phyloP scores from a whole-genome alignment of 495 filamentous ascomycete genomes.

The Aspergillus olivimuriae region DNA sequence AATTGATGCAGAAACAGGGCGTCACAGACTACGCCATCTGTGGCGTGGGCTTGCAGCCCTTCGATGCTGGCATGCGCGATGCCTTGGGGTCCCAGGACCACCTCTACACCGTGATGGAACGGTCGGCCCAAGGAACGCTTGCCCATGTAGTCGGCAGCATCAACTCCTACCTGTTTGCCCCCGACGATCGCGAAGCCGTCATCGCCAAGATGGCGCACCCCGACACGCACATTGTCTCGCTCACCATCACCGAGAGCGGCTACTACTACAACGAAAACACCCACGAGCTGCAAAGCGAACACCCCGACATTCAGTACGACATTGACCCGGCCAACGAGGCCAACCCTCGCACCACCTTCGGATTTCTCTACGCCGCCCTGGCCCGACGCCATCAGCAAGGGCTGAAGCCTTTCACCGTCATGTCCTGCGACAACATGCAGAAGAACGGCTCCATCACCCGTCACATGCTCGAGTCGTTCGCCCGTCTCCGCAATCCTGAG shows the following conservation, averaged over 20 bases:
- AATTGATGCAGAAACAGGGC: constrained; percentile 40
- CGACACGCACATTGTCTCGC: constrained; percentile 44
- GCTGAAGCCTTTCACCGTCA: constrained; percentile 42
- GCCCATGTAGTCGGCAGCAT: constrained; percentile 43
- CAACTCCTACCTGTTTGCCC: constrained; percentile 44
- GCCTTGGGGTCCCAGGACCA: constrained; percentile 37
- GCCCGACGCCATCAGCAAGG: constrained; percentile 33
- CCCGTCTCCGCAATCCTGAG: constrained; percentile 32
- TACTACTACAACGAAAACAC: constrained; percentile 50
- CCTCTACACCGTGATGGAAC: constrained; percentile 44
- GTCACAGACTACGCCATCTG: constrained; percentile 39
- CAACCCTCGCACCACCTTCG: constrained; percentile 37
- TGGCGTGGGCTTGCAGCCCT: constrained; percentile 42
- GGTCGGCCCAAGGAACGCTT: constrained; percentile 37
- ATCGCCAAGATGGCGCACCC: constrained; percentile 46
- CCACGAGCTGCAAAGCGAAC: constrained; percentile 38
- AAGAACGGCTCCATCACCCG: constrained; percentile 45
- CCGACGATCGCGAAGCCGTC: constrained; percentile 40
- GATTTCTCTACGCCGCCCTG: constrained; percentile 43
- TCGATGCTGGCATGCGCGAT: constrained; percentile 41
- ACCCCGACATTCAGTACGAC: constrained; percentile 43
- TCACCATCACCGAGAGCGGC: constrained; percentile 46
- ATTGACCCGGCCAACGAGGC: constrained; percentile 35
- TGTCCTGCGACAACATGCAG: constrained; percentile 49
- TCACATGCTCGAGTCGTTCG: constrained; percentile 43